These are phyloP conservation scores for Sphaerulina populicola DNA, from an alignment of 2,329 filamentous ascomycete genomes.

Conservation along the genomic window DNA sequence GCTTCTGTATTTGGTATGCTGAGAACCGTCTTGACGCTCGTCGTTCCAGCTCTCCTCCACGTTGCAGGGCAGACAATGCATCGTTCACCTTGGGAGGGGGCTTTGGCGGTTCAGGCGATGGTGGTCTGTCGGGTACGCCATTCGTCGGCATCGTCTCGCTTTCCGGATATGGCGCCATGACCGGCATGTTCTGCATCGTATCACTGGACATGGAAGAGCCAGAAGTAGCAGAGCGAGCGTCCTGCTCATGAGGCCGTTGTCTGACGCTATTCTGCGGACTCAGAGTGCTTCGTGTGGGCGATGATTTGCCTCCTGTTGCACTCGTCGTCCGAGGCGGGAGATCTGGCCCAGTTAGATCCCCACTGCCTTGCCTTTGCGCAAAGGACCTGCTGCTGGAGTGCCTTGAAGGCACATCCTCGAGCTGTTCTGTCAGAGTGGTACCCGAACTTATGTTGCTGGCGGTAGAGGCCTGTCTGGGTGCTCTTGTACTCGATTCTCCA, in stretches of 20 bases:
- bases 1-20: slow-evolving; percentile 92
- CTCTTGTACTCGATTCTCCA: slow-evolving; percentile 22
- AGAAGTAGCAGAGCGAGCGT: slow-evolving; percentile 42
- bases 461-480: slow-evolving; percentile 38
- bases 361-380: slow-evolving; percentile 35
- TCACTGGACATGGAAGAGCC: slow-evolving; percentile 61
- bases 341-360: slow-evolving; percentile 37
- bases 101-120: slow-evolving; percentile 50
- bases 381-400: slow-evolving; percentile 37
- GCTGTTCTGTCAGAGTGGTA: slow-evolving; percentile 39
- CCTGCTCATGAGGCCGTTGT: slow-evolving; percentile 15
- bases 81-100: slow-evolving; percentile 78
- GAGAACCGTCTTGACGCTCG: slow-evolving; percentile 90
- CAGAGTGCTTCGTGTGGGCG: slow-evolving; percentile 38
- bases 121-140: slow-evolving; percentile 25
- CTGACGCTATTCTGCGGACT: slow-evolving; percentile 31
- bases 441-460: slow-evolving; percentile 42
- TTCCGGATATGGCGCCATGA: slow-evolving; percentile 64
- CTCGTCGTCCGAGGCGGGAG: slow-evolving; percentile 44
- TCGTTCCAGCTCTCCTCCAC: slow-evolving; percentile 84
- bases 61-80: slow-evolving; percentile 80
- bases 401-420: slow-evolving; percentile 36
- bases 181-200: slow-evolving; percentile 66
- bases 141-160: slow-evolving; percentile 44
- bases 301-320: slow-evolving; percentile 33